Base-by-base conservation (phyloP, 805 yeast genomes). In the Saturnispora hagleri region DNA sequence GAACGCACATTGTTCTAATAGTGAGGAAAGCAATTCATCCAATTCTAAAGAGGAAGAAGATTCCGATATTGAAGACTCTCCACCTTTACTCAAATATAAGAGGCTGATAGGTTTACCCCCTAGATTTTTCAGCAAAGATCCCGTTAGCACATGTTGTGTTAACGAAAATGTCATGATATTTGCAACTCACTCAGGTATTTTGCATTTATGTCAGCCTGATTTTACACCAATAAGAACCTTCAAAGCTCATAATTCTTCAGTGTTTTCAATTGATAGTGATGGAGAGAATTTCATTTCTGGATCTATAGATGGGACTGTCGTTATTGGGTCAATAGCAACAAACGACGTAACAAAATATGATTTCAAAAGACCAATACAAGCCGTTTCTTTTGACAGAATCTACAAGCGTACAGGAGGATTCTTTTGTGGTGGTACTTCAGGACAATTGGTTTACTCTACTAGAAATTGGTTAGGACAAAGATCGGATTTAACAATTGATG, bases 221-320 rank as follows among this genome's bases (percentile, higher is more conserved):
- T 75, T 85, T 56, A 68, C 75, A 6, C 66, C 83, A 0, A 69
- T 89, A 1, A 73, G 95, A 38, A 83, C 96, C 0, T 76, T 87
- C 54, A 79, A 88, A 58, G 89, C 91, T 1, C 96, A 95, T 61
- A 74, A 87, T 46, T 89, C 97, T 0, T 88, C 97, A 0, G 78
- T 93, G 2, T 68, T 90, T 42, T 79, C 88, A 0, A 73, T 89
- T 0, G 79, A 82, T 50, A 74, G 85, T 1, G 95, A 88, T 61
- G 93, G 95, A 0, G 67, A 67, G 8, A 80, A 75, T 60, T 80
- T 93, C 54, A 95, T 93, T 0, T 82, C 95, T 0, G 96, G 90
- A 0, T 89, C 97, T 0, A 83, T 91, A 72, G 99, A 93, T 63
- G 99, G 99, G 0, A 86, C 96, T 0, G 85, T 91, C 0, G 89